Evolutionary conservation across 768 basidiomycete genomes (phyloP).

Genomic region (Galerina sulciceps): DNA sequence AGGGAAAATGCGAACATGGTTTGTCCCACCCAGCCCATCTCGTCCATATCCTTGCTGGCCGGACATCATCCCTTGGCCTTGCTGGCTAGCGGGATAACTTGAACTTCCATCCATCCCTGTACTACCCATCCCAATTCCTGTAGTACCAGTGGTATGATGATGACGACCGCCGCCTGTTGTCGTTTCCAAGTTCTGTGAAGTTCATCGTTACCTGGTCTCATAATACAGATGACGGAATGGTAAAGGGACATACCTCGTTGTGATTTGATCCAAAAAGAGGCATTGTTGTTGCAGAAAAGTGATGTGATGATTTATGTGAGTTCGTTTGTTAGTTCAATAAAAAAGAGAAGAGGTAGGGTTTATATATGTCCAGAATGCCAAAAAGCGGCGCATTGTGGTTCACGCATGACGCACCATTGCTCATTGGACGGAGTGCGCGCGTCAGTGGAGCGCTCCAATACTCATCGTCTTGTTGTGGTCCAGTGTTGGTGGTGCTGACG

Average conservation of each 20-base stretch:
- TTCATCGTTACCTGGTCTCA: background rate
- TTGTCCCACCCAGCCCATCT: background rate
- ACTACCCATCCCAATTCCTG: no score
- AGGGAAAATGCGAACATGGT: background rate
- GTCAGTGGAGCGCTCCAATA: background rate
- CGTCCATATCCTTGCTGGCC: background rate
- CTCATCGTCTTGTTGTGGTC: background rate
- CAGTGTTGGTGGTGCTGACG: no score
- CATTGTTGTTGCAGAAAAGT: slow-evolving; percentile 21
- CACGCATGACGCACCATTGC: background rate
- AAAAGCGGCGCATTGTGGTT: background rate
- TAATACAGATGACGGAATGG: background rate
- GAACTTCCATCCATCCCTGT: no score
- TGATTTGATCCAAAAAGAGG: slow-evolving; percentile 34
- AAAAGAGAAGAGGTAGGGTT: background rate
- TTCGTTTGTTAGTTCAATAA: no score
- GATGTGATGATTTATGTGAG: background rate
- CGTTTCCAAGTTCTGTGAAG: background rate
- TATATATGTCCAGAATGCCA: background rate
- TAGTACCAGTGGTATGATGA: slow-evolving; percentile 1
- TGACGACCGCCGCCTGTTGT: slow-evolving; percentile 1
- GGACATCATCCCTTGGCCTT: background rate
- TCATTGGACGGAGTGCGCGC: background rate
- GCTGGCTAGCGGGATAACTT: background rate
- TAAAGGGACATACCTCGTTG: slow-evolving; percentile 7